Base-by-base conservation (phyloP, 2,329 filamentous ascomycete species). In the Raffaelea arxii region DNA sequence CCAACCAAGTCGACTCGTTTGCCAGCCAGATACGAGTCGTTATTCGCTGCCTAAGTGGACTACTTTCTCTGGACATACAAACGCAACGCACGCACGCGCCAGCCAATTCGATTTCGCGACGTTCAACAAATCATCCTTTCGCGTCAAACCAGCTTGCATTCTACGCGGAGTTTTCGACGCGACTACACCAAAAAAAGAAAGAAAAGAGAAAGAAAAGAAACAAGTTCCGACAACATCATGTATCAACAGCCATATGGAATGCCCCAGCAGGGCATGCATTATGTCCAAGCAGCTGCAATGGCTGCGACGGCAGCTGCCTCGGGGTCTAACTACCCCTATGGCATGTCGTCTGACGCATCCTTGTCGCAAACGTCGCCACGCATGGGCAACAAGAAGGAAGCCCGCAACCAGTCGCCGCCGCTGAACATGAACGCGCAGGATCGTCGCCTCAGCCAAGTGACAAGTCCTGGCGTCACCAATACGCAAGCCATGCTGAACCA, bases 281-380 rank as follows among this genome's bases (percentile, higher is more conserved):
- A 94, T 68, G 87, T 89, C 41, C 87, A 94, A 64, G 89, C 89
- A 14, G 90, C 91, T 43, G 90, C 90, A 49, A 92, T 95, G 86
- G 90, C 85, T 39, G 79, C 85, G 21, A 95, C 90, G 1, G 91
- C 91, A 18, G 90, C 91, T 2, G 91, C 91, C 11, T 90, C 89
- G 6, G 90, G 91, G 36, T 84, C 87, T 50, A 78, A 71, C 52
- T 85, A 84, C 55, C 83, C 84, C 51, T 82, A 84, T 51, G 44
- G 52, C 54, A 79, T 89, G 66, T 69, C 82, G 43, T 80, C 84
- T 46, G 85, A 90, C 58, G 74, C 78, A 19, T 81, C 74, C 68
- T 73, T 74, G 67, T 74, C 64, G 64, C 84, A 76, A 64, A 84
- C 80, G 21, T 94, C 88, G 4, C 88, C 89, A 41, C 79, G 88